A percentile compares a stretch with the other conserved stretches of the same genome.
Evolutionary conservation across 2,329 filamentous ascomycete genomes (phyloP).

Genomic region (Pseudomassariella vexata): DNA sequence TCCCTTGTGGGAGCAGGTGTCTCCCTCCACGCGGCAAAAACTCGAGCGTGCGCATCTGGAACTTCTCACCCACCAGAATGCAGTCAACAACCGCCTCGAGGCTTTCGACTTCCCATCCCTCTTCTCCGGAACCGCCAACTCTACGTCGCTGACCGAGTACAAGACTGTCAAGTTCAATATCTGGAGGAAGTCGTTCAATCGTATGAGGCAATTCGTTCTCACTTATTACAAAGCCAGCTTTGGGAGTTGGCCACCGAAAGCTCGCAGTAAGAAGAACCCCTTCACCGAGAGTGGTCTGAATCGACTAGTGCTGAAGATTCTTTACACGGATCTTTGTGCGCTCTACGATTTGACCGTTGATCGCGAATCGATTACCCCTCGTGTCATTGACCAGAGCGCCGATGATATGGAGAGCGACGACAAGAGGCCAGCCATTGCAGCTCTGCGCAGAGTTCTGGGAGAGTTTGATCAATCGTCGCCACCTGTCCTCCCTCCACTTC

Average conservation of each 20-base stretch:
- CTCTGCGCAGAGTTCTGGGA: conserved; percentile 71
- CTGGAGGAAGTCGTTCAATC: conserved; percentile 71
- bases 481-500: conserved; percentile 84
- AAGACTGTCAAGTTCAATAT: conserved; percentile 75
- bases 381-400: conserved; percentile 64
- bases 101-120: conserved; percentile 89
- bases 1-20: conserved; percentile 66
- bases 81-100: conserved; percentile 67
- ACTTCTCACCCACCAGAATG: conserved; percentile 65
- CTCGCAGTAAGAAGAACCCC: conserved; percentile 83
- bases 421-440: conserved; percentile 57
- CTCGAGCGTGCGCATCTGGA: conserved; percentile 79
- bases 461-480: conserved; percentile 88
- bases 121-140: conserved; percentile 83
- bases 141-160: conserved; percentile 70
- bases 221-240: conserved; percentile 57
- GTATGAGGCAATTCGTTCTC: conserved; percentile 68
- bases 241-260: conserved; percentile 82
- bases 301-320: conserved; percentile 69
- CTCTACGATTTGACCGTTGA: conserved; percentile 89
- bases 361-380: conserved; percentile 69
- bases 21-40: conserved; percentile 65
- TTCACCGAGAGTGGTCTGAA: conserved; percentile 85
- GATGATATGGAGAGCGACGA: conserved; percentile 47
- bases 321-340: conserved; percentile 81